phyloP scores from a whole-genome alignment of 2,329 filamentous ascomycete species.

The Calonectria pteridis region DNA sequence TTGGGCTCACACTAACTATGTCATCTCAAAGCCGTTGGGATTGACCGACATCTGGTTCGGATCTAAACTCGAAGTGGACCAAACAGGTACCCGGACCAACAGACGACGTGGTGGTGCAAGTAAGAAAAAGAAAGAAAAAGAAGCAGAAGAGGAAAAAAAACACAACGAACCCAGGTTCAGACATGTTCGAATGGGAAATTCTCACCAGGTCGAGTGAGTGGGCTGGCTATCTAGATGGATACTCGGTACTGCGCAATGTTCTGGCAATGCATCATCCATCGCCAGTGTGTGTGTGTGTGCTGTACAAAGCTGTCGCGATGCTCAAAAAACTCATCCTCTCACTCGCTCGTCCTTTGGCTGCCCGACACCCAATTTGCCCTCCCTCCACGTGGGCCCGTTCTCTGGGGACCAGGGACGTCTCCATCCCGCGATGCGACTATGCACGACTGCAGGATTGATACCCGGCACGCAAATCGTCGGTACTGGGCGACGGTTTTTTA shows the following conservation, averaged over 20 bases:
- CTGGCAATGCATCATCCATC: conserved; percentile 1
- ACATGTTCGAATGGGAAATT: not conserved
- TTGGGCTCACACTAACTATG: conserved; percentile 8
- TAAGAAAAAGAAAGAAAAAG: not conserved
- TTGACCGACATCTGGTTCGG: not conserved
- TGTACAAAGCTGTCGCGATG: not conserved
- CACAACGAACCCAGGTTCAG: not conserved
- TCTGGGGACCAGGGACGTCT: conserved; percentile 21
- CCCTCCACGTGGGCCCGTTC: conserved; percentile 38
- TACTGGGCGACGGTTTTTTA: not conserved
- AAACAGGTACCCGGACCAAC: conserved; percentile 2
- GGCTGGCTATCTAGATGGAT: not conserved
- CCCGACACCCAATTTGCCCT: conserved; percentile 25
- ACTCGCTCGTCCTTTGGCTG: not conserved
- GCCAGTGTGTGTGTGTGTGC: not conserved
- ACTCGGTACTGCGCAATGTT: not conserved
- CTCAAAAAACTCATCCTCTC: conserved; percentile 14
- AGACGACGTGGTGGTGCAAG: not conserved
- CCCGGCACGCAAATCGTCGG: conserved; percentile 10
- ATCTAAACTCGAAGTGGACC: not conserved
- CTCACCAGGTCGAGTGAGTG: conserved; percentile 8
- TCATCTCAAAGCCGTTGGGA: conserved; percentile 1
- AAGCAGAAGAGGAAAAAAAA: not conserved
- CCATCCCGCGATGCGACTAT: conserved; percentile 16
- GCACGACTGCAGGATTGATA: conserved; percentile 9